These are phyloP conservation scores for Hanseniaspora mollemarum DNA, from an alignment of 805 yeast species.

Conservation along the genomic window DNA sequence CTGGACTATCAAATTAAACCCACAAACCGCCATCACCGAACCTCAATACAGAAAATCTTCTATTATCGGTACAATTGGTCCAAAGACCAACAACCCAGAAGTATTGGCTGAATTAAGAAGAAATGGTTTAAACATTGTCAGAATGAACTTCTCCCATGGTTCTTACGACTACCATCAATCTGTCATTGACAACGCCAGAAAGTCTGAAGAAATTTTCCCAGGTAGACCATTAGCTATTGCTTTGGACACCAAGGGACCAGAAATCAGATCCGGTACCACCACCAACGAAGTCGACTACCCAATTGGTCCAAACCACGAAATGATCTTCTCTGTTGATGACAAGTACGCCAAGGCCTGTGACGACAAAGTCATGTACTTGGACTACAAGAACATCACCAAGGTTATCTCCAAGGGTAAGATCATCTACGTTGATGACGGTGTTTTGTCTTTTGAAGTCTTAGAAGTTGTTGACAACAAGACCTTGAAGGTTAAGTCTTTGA, in stretches of 20 bases:
- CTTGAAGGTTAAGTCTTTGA: conserved; percentile 76
- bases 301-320: conserved; percentile 73
- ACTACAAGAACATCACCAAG: conserved; percentile 92
- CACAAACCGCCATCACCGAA: conserved; percentile 61
- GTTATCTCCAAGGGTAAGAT: conserved; percentile 79
- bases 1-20: conserved; percentile 76
- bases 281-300: conserved; percentile 67
- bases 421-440: conserved; percentile 97
- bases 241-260: conserved; percentile 98
- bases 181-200: conserved; percentile 91
- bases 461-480: conserved; percentile 71
- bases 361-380: conserved; percentile 75
- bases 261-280: conserved; percentile 97
- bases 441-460: conserved; percentile 81
- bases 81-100: conserved; percentile 88
- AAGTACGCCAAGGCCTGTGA: conserved; percentile 59
- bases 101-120: conserved; percentile 75
- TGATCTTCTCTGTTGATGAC: conserved; percentile 88
- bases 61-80: conserved; percentile 97
- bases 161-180: conserved; percentile 94
- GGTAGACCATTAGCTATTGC: conserved; percentile 99
- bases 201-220: conserved; percentile 77
- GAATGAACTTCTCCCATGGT: conserved; percentile 99
- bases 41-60: conserved; percentile 76
- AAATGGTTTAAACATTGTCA: conserved; percentile 94